Base-by-base conservation (phyloP, 306 rosid species). In the Astragalus membranaceus region DNA sequence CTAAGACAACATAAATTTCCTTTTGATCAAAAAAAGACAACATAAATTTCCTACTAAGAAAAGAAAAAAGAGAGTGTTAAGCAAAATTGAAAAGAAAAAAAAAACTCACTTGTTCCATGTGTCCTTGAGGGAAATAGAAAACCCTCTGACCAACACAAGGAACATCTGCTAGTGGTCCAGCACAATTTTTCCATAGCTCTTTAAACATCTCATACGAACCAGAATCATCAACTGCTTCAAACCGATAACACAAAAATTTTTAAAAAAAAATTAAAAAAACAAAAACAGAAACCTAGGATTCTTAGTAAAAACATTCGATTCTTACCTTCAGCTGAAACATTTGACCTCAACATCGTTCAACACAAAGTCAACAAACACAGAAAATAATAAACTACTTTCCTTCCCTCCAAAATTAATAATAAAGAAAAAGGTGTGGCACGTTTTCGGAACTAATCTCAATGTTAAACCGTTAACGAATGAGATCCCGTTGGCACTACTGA, bases 151-250 rank as follows among this genome's bases (percentile, higher is more conserved):
- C 53, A 20, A 4, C 32, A 59, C 55, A 76, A 78, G 97, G 99
- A 76, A 94, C 90, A 55, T 87, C 99, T 1, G 87, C 97, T 23
- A 85, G 89, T 26, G 97, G 98, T 68, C 99, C 99, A 9, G 99
- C 96, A 20, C 87, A 84, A 4, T 76, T 90, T 80, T 75, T 87
- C 99, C 99, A 94, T 17, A 76, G 87, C 81, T 87, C 92, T 75
- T 50, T 73, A 65, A 86, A 86, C 77, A 92, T 81, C 47, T 64
- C 82, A 72, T 85, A 90, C 47, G 76, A 86, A 36, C 80, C 75
- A 13, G 71, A 69, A 77, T 76, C 77, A 80, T 59, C 69, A 33
- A 56, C 78, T 69, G 68, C 62, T 7, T 36, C 43, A 61, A 20
- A 41, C 3, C 47, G 9, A 44, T 8, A 4, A 13, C 51, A 20